Percentiles rank a stretch among this genome's conserved stretches.
phyloP scores from a whole-genome alignment of 225 moss, liverwort and hornwort species.

The Straminergon stramineum region DNA sequence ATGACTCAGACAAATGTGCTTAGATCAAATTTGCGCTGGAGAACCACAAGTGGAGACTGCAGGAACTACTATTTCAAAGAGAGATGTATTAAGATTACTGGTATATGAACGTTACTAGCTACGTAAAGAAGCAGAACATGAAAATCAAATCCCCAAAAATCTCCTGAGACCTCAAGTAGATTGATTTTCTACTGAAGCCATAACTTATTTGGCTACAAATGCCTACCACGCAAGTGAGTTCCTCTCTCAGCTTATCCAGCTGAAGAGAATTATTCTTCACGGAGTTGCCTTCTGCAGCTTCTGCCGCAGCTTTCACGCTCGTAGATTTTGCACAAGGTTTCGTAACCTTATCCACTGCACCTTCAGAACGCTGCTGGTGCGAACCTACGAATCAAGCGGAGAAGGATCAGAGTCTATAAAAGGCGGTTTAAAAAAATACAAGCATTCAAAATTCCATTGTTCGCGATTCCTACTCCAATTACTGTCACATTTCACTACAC shows the following conservation, averaged over 20 bases:
- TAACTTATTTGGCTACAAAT: neutral
- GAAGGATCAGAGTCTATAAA: neutral
- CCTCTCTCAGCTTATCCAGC: conserved; percentile 69
- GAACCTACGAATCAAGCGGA: neutral
- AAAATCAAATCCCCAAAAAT: neutral
- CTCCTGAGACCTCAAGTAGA: neutral
- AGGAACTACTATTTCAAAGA: neutral
- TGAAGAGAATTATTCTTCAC: conserved; percentile 28
- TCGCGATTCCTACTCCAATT: neutral
- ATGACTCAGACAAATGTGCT: neutral
- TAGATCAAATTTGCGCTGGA: neutral
- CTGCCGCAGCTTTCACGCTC: neutral
- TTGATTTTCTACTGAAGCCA: neutral
- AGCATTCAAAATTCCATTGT: neutral
- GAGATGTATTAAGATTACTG: neutral
- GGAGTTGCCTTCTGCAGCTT: conserved; percentile 13
- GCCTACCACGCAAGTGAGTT: conserved; percentile 77
- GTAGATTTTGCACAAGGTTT: neutral
- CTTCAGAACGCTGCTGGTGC: conserved; percentile 11
- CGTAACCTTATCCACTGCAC: conserved; percentile 23
- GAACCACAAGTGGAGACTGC: neutral
- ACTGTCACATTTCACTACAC: neutral
- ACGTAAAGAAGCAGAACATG: neutral
- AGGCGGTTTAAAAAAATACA: neutral
- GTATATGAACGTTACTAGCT: neutral